Evolutionary conservation across 2,329 filamentous ascomycete species (phyloP).

Genomic region (Aureobasidium vineae): DNA sequence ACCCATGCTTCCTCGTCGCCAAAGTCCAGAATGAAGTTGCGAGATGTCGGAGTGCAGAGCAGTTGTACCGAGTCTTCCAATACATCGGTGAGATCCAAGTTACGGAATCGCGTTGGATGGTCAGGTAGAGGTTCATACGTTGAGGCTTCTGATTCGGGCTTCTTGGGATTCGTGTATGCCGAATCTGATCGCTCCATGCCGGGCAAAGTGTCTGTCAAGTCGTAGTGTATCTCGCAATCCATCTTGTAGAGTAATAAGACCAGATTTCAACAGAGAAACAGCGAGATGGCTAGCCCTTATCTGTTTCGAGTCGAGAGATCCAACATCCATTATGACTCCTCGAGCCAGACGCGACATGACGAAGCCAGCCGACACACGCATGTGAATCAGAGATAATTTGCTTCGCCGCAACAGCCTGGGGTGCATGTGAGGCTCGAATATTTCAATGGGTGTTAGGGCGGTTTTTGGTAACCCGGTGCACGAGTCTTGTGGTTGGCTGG

Average conservation of each 20-base stretch:
- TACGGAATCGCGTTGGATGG: constrained; percentile 41
- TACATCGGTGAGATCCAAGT: constrained; percentile 55
- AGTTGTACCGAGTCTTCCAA: constrained; percentile 48
- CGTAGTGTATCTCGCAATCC: constrained; percentile 4
- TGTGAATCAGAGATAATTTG: background rate
- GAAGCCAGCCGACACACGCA: constrained; percentile 19
- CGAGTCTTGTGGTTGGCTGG: constrained; percentile 22
- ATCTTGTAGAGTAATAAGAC: background rate
- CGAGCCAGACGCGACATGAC: constrained; percentile 12
- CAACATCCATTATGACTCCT: constrained; percentile 6
- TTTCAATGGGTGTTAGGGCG: constrained; percentile 8
- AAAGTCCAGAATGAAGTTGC: constrained; percentile 67
- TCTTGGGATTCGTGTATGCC: constrained; percentile 2
- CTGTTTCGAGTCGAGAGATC: background rate
- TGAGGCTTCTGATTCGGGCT: constrained; percentile 12
- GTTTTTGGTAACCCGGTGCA: constrained; percentile 21
- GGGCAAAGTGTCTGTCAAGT: background rate
- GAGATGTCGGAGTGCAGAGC: constrained; percentile 45
- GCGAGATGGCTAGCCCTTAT: constrained; percentile 9
- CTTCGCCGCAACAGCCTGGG: constrained; percentile 10
- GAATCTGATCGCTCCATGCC: constrained; percentile 23
- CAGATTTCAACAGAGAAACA: background rate
- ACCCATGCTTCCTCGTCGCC: constrained; percentile 56
- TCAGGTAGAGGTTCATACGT: constrained; percentile 9
- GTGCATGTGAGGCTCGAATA: constrained; percentile 21